phyloP scores from a whole-genome alignment of 495 filamentous ascomycete genomes.

The Lentithecium fluviatile region DNA sequence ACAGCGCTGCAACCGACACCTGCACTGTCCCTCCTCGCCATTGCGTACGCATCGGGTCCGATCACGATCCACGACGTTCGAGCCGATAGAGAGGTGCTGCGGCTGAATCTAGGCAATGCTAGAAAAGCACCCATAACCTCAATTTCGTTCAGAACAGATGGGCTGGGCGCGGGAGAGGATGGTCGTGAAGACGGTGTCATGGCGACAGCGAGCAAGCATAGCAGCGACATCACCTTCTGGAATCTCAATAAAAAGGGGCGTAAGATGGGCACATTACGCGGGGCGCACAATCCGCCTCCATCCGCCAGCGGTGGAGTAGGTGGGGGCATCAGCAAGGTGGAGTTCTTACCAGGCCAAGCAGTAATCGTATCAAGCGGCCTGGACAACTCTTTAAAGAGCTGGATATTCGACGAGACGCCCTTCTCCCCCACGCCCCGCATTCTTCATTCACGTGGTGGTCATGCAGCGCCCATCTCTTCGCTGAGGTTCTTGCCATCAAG shows the following conservation, averaged over 20 bases:
- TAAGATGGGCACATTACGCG: conserved; percentile 75
- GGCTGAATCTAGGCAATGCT: conserved; percentile 59
- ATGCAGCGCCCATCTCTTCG: conserved; percentile 77
- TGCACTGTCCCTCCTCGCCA: conserved; percentile 78
- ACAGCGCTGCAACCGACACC: conserved; percentile 81
- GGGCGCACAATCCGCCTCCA: conserved; percentile 75
- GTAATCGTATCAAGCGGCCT: conserved; percentile 84
- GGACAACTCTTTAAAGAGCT: conserved; percentile 91
- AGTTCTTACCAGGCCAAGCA: conserved; percentile 90
- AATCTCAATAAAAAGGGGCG: conserved; percentile 85
- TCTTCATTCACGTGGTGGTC: conserved; percentile 79
- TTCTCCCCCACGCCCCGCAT: conserved; percentile 81
- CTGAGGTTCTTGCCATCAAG: conserved; percentile 80
- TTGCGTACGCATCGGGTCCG: conserved; percentile 77
- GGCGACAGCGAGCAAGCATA: conserved; percentile 70
- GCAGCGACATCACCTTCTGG: conserved; percentile 91
- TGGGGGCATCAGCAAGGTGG: conserved; percentile 68
- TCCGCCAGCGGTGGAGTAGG: conserved; percentile 55
- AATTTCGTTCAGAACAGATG: conserved; percentile 89
- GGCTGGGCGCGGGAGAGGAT: conserved; percentile 84
- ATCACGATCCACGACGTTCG: conserved; percentile 78
- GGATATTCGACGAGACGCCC: conserved; percentile 88
- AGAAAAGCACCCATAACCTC: conserved; percentile 61
- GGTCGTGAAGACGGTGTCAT: conserved; percentile 77
- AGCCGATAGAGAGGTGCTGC: conserved; percentile 66